Base-by-base conservation (phyloP, 2,329 filamentous ascomycete species). In the Dichotomopilus funicola region DNA sequence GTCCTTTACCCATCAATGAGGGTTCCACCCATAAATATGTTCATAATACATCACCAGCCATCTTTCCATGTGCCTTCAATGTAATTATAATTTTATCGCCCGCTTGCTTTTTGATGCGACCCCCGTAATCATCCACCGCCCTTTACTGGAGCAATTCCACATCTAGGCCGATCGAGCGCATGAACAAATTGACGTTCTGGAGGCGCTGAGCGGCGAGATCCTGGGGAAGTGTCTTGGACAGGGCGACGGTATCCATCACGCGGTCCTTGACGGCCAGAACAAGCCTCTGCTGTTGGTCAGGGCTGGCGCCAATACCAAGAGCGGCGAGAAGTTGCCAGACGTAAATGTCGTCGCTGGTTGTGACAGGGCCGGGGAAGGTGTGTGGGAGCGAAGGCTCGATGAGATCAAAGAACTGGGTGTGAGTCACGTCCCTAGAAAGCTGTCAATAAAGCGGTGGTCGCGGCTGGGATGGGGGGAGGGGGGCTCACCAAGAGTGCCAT, bases 251-350 rank as follows among this genome's bases (percentile, higher is more conserved):
- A 68, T 96, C 91, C 82, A 97, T 95, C 57, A 99, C 94, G 53
- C 92, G 87, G 66, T 99, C 94, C 81, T 97, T 99, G 64, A 99
- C 94, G 42, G 91, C 91, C 66, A 96, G 82, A 8, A 99, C 94
- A 54, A 99, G 79, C 56, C 91, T 83, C 70, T 96, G 92, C 72
- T 99, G 94, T 73, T 99, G 94, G 63, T 96, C 91, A 11, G 91
- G 90, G 67, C 84, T 91, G 37, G 94, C 92, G 51, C 89, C 91
- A 61, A 96, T 94, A 60, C 94, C 94, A 72, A 96, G 90, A 10
- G 92, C 91, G 7, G 94, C 94, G 61, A 99, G 79, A 70, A 97
- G 95, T 72, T 97, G 92, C 94, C 94, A 99, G 41, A 97, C 90
- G 67, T 97, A 95, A 67, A 96, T 87, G 66, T 99, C 94, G 63